phyloP scores from a whole-genome alignment of 345 rosid genomes.

The Carallia pectinifolia region DNA sequence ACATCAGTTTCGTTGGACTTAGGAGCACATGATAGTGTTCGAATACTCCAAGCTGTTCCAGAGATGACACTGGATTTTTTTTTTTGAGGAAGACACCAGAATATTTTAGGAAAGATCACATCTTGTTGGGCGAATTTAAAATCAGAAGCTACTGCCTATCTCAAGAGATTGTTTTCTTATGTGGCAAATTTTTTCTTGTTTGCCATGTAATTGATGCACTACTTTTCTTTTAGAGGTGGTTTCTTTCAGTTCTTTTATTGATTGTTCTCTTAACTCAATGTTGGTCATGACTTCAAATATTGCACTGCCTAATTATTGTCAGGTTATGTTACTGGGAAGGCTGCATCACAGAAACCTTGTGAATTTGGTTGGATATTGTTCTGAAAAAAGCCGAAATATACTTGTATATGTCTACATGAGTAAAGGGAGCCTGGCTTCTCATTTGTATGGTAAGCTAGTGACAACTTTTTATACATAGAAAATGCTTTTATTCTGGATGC shows the following conservation, averaged over 20 bases:
- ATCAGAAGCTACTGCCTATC: neutral
- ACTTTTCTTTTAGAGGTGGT: too few relatives aligned
- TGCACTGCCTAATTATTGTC: conserved; percentile 16
- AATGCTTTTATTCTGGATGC: conserved; percentile 6
- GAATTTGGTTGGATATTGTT: conserved; percentile 93
- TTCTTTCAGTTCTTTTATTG: neutral
- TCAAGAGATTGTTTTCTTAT: neutral
- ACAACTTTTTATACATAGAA: conserved; percentile 16
- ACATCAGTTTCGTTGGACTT: too few relatives aligned
- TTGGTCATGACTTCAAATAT: conserved; percentile 1
- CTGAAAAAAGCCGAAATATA: conserved; percentile 93
- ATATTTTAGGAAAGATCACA: too few relatives aligned
- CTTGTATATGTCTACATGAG: conserved; percentile 96
- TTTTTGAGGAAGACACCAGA: too few relatives aligned
- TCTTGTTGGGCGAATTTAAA: too few relatives aligned
- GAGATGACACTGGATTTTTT: too few relatives aligned
- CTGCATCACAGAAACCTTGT: conserved; percentile 96
- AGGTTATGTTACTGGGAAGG: conserved; percentile 96
- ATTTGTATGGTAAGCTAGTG: conserved; percentile 74
- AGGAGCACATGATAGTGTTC: too few relatives aligned
- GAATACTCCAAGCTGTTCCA: too few relatives aligned
- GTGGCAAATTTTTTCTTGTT: neutral
- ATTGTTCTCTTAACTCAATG: neutral
- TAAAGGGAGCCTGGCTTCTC: conserved; percentile 95
- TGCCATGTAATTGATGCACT: too few relatives aligned